These are phyloP conservation scores for Cutaneotrichosporon arboriforme DNA, from an alignment of 1,284 basidiomycete genomes.

Conservation along the genomic window DNA sequence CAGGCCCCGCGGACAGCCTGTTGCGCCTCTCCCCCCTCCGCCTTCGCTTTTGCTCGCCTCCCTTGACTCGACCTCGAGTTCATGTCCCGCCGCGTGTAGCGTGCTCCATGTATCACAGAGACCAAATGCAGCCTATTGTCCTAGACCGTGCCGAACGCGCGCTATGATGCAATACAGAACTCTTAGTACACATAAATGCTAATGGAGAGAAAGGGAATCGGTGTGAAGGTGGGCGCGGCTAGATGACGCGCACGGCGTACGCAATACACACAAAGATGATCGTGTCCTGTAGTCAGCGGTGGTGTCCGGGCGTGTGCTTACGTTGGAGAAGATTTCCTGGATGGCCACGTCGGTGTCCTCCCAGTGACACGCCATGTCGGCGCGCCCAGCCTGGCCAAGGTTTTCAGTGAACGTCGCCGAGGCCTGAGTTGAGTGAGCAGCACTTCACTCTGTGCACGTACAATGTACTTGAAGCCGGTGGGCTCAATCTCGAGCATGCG, in stretches of 20 bases:
- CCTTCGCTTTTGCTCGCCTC: constrained; percentile 16
- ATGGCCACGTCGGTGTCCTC: constrained; percentile 41
- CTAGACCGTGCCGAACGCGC: not conserved
- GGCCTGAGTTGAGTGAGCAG: constrained; percentile 25
- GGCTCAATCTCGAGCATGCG: constrained; percentile 42
- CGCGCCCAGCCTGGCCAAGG: constrained; percentile 42
- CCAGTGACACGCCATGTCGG: constrained; percentile 47
- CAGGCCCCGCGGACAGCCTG: not conserved
- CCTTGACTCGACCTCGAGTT: constrained; percentile 3
- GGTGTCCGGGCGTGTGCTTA: constrained; percentile 14
- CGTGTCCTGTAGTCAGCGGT: constrained; percentile 28
- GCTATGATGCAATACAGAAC: not conserved
- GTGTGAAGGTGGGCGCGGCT: not conserved
- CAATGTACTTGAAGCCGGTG: constrained; percentile 44
- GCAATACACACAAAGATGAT: constrained; percentile 42
- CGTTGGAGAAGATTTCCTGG: constrained; percentile 45
- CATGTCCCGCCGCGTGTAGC: not conserved
- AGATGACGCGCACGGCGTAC: constrained; percentile 36
- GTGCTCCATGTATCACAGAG: constrained; percentile 12
- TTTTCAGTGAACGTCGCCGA: constrained; percentile 41
- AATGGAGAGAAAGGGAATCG: not conserved
- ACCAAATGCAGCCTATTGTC: constrained; percentile 1
- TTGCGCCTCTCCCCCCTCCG: not conserved
- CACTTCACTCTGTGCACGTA: constrained; percentile 11
- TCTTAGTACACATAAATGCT: not conserved